A percentile compares a stretch with the other conserved stretches of the same genome.
These are phyloP conservation scores for Ophiostoma sp. DNA, from an alignment of 2,329 filamentous ascomycete genomes.

Conservation along the genomic window DNA sequence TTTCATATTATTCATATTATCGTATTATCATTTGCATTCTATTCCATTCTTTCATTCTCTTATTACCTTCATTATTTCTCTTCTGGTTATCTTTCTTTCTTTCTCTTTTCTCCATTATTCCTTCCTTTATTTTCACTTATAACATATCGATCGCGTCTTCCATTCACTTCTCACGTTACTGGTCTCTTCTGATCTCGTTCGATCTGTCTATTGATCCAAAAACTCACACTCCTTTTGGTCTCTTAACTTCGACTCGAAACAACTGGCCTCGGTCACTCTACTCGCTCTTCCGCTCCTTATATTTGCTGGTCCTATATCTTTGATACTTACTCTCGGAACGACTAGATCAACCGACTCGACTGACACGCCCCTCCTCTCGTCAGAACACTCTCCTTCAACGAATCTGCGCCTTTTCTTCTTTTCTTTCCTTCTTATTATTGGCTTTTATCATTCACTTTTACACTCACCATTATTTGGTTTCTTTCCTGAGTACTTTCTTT, in stretches of 20 bases:
- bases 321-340: slow-evolving; percentile 14
- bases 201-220: background rate
- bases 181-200: background rate
- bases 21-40: slow-evolving; percentile 9
- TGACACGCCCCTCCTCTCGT: slow-evolving; percentile 7
- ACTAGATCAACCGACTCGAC: background rate
- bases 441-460: background rate
- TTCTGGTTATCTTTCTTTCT: slow-evolving; percentile 9
- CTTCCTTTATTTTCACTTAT: background rate
- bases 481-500: slow-evolving; percentile 14
- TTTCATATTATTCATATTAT: background rate
- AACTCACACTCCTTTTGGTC: slow-evolving; percentile 2
- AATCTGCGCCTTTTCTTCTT: background rate
- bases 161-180: background rate
- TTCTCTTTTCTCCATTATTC: background rate
- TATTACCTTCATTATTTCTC: slow-evolving; percentile 22
- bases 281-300: slow-evolving; percentile 16
- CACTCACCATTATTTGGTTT: slow-evolving; percentile 10
- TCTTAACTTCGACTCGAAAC: slow-evolving; percentile 15
- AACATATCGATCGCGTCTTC: slow-evolving; percentile 36
- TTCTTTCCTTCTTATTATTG: slow-evolving; percentile 4
- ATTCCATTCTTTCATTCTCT: slow-evolving; percentile 14
- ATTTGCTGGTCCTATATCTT: slow-evolving; percentile 18
- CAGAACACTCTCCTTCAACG: slow-evolving; percentile 7
- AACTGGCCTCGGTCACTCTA: slow-evolving; percentile 11